A percentile compares a stretch with the other conserved stretches of the same genome.
These are phyloP conservation scores for Pichia sp. DNA, from an alignment of 1,139 yeast species.

Conservation along the genomic window DNA sequence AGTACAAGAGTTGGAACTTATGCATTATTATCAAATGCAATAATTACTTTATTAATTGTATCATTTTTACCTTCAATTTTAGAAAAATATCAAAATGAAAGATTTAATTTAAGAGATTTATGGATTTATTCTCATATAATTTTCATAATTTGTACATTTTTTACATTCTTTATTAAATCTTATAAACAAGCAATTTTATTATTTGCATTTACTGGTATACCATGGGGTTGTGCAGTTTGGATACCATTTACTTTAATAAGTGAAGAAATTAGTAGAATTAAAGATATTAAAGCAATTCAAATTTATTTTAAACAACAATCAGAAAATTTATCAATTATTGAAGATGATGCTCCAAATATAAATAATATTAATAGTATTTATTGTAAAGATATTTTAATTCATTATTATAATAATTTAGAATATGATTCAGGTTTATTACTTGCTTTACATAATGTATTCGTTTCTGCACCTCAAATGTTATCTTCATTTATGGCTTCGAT, in stretches of 20 bases:
- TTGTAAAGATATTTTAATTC: conserved; percentile 17
- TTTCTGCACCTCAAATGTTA: conserved; percentile 44
- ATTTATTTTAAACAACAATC: conserved; percentile 19
- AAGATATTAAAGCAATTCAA: conserved; percentile 31
- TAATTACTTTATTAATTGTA: conserved; percentile 36
- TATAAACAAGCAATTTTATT: conserved; percentile 35
- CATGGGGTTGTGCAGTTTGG: conserved; percentile 49
- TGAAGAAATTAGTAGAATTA: conserved; percentile 42
- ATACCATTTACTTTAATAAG: conserved; percentile 45
- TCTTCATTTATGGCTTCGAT: conserved; percentile 38
- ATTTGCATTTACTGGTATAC: conserved; percentile 40
- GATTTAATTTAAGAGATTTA: conserved; percentile 27
- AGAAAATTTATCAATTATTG: conserved; percentile 2
- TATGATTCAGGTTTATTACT: conserved; percentile 43
- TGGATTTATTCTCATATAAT: conserved; percentile 39
- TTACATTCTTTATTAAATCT: conserved; percentile 35
- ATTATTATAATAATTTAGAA: conserved; percentile 32
- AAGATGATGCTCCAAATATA: conserved; percentile 12
- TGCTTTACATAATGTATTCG: conserved; percentile 45
- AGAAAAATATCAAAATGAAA: conserved; percentile 17
- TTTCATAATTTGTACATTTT: conserved; percentile 35
- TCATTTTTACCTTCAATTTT: conserved; percentile 35
- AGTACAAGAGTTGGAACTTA: conserved; percentile 40
- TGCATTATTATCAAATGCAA: conserved; percentile 38
- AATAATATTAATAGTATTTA: conserved; percentile 16